phyloP scores from a whole-genome alignment of 148 eudicot genomes.

The Chenopodium berlandieri region DNA sequence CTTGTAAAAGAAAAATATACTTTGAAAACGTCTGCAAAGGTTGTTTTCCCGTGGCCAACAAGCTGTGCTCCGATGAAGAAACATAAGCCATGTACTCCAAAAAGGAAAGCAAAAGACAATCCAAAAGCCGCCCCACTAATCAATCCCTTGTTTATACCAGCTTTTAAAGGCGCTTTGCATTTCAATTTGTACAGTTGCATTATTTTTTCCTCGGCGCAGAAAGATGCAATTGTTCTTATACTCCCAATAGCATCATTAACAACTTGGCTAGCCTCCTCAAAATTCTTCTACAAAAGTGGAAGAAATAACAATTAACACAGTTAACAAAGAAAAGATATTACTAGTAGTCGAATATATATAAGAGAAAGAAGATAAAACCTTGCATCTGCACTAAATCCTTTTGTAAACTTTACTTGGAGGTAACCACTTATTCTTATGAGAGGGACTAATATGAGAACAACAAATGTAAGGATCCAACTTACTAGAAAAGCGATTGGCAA shows the following conservation, averaged over 20 bases:
- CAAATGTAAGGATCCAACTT: slow-evolving; percentile 69
- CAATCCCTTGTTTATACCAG: slow-evolving; percentile 52
- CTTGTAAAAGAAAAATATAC: slow-evolving; percentile 16
- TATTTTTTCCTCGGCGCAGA: slow-evolving; percentile 64
- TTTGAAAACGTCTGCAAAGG: slow-evolving; percentile 46
- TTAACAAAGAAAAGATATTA: background rate
- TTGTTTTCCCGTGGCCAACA: slow-evolving; percentile 48
- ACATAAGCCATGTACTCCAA: slow-evolving; percentile 40
- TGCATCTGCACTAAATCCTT: slow-evolving; percentile 80
- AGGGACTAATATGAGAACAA: slow-evolving; percentile 63
- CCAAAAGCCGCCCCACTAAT: slow-evolving; percentile 59
- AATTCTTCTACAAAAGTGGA: slow-evolving; percentile 39
- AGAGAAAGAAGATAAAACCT: slow-evolving; percentile 36
- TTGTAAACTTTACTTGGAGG: slow-evolving; percentile 52
- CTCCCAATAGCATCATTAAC: slow-evolving; percentile 79
- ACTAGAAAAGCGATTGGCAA: slow-evolving; percentile 63
- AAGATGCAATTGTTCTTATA: slow-evolving; percentile 78
- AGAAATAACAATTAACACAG: background rate
- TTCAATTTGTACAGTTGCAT: slow-evolving; percentile 49
- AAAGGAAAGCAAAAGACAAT: slow-evolving; percentile 37
- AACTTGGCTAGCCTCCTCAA: slow-evolving; percentile 78
- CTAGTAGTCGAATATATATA: background rate
- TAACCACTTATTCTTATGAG: slow-evolving; percentile 57
- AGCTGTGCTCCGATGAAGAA: slow-evolving; percentile 63
- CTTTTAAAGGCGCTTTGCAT: slow-evolving; percentile 49